Base-by-base conservation (phyloP, 2,329 filamentous ascomycete species). In the Penicillium sp. region DNA sequence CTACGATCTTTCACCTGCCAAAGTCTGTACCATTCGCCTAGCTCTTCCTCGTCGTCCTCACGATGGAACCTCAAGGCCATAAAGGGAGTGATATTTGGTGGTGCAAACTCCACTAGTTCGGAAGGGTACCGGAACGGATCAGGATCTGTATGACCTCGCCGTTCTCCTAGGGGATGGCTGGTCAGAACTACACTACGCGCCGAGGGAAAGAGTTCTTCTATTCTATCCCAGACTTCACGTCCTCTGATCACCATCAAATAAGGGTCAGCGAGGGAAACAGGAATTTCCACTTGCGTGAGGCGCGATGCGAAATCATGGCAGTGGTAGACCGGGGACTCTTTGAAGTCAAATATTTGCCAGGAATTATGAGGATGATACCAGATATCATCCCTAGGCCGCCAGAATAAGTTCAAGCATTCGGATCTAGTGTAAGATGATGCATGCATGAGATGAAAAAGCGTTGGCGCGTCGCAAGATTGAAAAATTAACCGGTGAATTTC, bases 371-470 rank as follows among this genome's bases (percentile, higher is more conserved):
- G 46, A 6, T n/a, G 46, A 36, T 50, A 50, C 46, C 46, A 50
- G 31, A 35, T 13, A 16, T 22, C 13, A 31, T 35, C 5, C 18
- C 16, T 27, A 6, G 46, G n/a, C 46, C 14, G 4, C 43, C 46
- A 50, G 27, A 50, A 50, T n/a, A 50, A 36, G 11, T 33, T 11
- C 10, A 9, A n/a, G 31, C 46, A 50, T 50, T 50, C 46, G 33
- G 9, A 31, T 36, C 46, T 18, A 16, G 31, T 50, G n/a, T 50
- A 50, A 13, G n/a, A 35, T 2, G 46, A 50, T 13, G 46, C 18
- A 35, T 36, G 46, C 46, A 19, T 50, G 46, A 50, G 46, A 50
- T 36, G 46, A 36, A 50, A 50, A 22, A 50, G 46, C 9, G 46
- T 50, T 35, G 46, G 46, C 46, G 46, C 19, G n/a, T 50, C 27